A percentile compares a stretch with the other conserved stretches of the same genome.
These are phyloP conservation scores for Suhomyces maxii DNA, from an alignment of 1,139 yeast genomes.

Conservation along the genomic window DNA sequence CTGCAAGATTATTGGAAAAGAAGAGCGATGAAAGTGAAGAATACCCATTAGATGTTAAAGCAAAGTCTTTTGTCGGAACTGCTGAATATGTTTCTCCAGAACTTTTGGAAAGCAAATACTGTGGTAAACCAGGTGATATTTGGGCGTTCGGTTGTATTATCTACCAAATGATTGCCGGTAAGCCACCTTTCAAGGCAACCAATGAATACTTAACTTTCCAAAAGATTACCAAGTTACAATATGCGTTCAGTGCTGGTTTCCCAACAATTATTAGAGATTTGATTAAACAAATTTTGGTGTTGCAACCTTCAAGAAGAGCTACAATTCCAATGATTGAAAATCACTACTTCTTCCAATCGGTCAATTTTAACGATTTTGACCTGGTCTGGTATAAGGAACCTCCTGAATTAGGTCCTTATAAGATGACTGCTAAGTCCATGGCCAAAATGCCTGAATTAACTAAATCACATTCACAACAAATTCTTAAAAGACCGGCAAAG, in stretches of 20 bases:
- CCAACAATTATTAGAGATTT: constrained; percentile 49
- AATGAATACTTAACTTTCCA: constrained; percentile 76
- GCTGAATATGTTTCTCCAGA: constrained; percentile 83
- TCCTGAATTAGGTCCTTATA: constrained; percentile 74
- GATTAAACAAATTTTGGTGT: constrained; percentile 44
- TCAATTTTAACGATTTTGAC: constrained; percentile 64
- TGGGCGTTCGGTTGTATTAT: constrained; percentile 85
- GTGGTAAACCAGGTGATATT: constrained; percentile 74
- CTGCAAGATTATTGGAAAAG: constrained; percentile 61
- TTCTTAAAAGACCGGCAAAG: constrained; percentile 13
- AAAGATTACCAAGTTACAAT: constrained; percentile 62
- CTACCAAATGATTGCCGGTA: constrained; percentile 73
- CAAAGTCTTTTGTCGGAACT: constrained; percentile 82
- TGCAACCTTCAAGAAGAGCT: constrained; percentile 45
- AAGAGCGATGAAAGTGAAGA: constrained; percentile 40
- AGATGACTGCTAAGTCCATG: constrained; percentile 58
- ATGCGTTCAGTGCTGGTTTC: constrained; percentile 59
- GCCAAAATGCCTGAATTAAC: constrained; percentile 50
- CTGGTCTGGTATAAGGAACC: constrained; percentile 69
- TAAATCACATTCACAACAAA: constrained; percentile 23
- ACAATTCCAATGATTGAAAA: constrained; percentile 38
- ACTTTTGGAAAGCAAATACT: constrained; percentile 62
- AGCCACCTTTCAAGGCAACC: constrained; percentile 77
- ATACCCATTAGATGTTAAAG: constrained; percentile 50
- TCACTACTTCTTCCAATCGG: constrained; percentile 70